Base-by-base conservation (phyloP, 768 basidiomycete genomes). In the Suillus fuscotomentosus region DNA sequence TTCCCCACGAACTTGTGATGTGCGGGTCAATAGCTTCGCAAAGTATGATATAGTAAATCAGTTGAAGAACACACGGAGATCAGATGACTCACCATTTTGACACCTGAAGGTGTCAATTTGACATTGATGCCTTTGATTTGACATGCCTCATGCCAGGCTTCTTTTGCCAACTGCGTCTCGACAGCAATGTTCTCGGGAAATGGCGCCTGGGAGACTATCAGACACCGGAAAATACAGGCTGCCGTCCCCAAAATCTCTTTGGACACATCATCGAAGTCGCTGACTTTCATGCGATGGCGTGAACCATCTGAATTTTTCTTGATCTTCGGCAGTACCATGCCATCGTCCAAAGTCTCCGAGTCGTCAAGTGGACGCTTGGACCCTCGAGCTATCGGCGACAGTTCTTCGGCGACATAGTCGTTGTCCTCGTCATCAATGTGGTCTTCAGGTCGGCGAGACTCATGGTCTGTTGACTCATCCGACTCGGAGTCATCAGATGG, bases 231-330 rank as follows among this genome's bases (percentile, higher is more conserved):
- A 39, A 63, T n/a, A 0, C 45, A 55, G 5, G 45, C 65, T 14
- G 73, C 71, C 2, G 45, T 63, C 11, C 59, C 51, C 14, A 75
- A 63, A 8, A 71, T 36, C 34, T 72, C 67, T 56, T 72, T 65
- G 3, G 65, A 65, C 3, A 65, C 43, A 3, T 66, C 63, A 36
- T 71, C 63, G 31, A 61, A 71, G 61, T 72, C 69, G 4, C 63
- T 66, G 3, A 69, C 71, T 60, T 68, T 64, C 20, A 20, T 50
- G 48, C 3, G 14, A 1, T 50, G 48, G n/a, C 14, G 1, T 39
- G 17, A 56, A 3, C 48, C 48, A 50, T 50, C 24, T 0, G 6
- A 7, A 24, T 50, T 50, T 50, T 27, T 24, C 48, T 50, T 50
- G 2, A 50, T 50, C 24, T 50, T 50, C 2, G 24, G 48, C 48